A percentile compares a stretch with the other conserved stretches of the same genome.
Evolutionary conservation across 768 basidiomycete species (phyloP).

Genomic region (Russula lepida): DNA sequence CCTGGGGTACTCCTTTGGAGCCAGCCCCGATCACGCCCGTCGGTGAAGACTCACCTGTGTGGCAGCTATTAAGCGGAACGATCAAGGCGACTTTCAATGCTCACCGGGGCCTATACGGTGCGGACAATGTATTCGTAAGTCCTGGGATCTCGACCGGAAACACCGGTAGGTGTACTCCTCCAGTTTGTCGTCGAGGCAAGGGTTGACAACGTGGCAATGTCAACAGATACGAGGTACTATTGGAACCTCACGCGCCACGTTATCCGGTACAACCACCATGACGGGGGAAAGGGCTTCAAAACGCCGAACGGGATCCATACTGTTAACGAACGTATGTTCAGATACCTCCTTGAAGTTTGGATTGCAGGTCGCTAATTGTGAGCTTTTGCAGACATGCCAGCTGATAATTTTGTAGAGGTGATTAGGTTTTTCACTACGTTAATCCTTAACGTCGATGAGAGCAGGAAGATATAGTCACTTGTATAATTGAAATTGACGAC

Average conservation of each 20-base stretch:
- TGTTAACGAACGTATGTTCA: slow-evolving; percentile 38
- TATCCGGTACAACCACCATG: slow-evolving; percentile 22
- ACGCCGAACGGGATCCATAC: slow-evolving; percentile 43
- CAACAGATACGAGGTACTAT: slow-evolving; percentile 16
- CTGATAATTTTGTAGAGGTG: slow-evolving; percentile 49
- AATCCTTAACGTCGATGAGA: slow-evolving; percentile 63
- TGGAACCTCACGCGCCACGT: slow-evolving; percentile 19
- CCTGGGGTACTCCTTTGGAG: slow-evolving; percentile 29
- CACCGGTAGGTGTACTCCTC: slow-evolving; percentile 26
- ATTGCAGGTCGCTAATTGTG: not conserved
- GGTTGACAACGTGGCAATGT: not conserved
- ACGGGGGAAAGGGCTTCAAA: not conserved
- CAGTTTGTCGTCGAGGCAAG: slow-evolving; percentile 6
- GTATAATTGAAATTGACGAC: no score
- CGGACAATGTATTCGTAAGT: slow-evolving; percentile 29
- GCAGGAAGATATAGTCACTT: not conserved
- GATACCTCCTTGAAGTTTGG: not conserved
- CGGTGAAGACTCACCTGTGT: slow-evolving; percentile 29
- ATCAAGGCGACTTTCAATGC: slow-evolving; percentile 34
- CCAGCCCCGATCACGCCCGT: slow-evolving; percentile 40
- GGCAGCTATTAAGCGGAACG: slow-evolving; percentile 36
- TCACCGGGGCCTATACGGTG: slow-evolving; percentile 24
- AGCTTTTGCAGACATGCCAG: slow-evolving; percentile 35
- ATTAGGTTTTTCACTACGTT: slow-evolving; percentile 58
- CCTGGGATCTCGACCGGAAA: slow-evolving; percentile 34